phyloP scores from a whole-genome alignment of 352 stramenopile genomes.

The Albugo laibachii region DNA sequence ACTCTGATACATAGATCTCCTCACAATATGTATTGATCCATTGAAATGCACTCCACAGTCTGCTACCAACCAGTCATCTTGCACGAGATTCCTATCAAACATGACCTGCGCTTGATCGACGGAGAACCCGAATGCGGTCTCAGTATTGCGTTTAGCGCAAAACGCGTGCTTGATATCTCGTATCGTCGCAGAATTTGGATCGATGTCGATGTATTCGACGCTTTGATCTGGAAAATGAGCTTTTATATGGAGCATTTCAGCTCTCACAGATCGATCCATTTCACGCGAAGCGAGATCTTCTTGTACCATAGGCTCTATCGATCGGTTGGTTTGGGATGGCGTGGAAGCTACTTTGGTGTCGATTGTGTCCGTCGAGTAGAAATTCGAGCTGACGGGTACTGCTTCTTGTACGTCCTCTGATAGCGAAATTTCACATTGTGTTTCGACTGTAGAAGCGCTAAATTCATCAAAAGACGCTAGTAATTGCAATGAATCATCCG shows the following conservation, averaged over 20 bases:
- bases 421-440: not conserved
- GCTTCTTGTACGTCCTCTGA: not conserved
- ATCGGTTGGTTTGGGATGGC: not conserved
- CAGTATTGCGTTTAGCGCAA: slow-evolving; percentile 28
- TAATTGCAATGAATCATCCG: slow-evolving; percentile 43
- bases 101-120: slow-evolving; percentile 34
- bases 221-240: slow-evolving; percentile 66
- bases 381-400: not conserved
- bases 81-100: slow-evolving; percentile 51
- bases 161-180: slow-evolving; percentile 42
- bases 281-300: not conserved
- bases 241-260: slow-evolving; percentile 44
- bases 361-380: not conserved
- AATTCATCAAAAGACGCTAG: slow-evolving; percentile 37
- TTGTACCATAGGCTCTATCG: slow-evolving; percentile 7
- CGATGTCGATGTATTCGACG: slow-evolving; percentile 61
- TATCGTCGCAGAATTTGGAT: slow-evolving; percentile 45
- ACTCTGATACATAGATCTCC: slow-evolving; percentile 5
- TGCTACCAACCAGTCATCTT: slow-evolving; percentile 63
- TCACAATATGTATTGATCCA: slow-evolving; percentile 48
- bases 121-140: slow-evolving; percentile 21
- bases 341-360: not conserved
- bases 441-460: not conserved
- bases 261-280: slow-evolving; percentile 20
- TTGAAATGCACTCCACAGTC: slow-evolving; percentile 61